Base-by-base conservation (phyloP, 2,329 filamentous ascomycete genomes). In the Fusarium tjaetaba region DNA sequence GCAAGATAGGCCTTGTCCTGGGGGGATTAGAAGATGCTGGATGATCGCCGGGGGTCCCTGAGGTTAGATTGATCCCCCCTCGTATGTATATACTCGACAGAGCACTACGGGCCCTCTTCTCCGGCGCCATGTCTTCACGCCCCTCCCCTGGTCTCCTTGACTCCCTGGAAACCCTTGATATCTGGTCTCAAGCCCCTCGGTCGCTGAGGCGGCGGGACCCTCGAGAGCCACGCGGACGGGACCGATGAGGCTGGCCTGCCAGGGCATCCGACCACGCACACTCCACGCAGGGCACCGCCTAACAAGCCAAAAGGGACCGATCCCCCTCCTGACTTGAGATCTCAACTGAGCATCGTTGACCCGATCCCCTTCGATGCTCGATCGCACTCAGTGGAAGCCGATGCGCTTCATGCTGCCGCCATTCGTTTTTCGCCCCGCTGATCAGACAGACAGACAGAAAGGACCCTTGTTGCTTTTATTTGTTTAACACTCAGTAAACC, bases 251-350 rank as follows among this genome's bases (percentile, higher is more conserved):
- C 72, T 74, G 68, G 57, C 36, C 59, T 72, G 59, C 64, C 72
- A 74, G 68, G 67, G 71, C 53, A 43, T 68, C 65, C 55, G 49
- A 46, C 71, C 63, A 62, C 53, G 66, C 51, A 43, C 53, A 39
- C 63, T 61, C 71, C 67, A 68, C 56, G 49, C 26, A 39, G 55
- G 48, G 53, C 39, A 59, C 30, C 46, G 51, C 42, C 61, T 24
- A 52, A 64, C 24, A 70, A 51, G 39, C 58, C 68, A 74, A 74
- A 73, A 72, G 68, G 26, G 59, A 43, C 71, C 68, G 71, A 78
- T 78, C 72, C 71, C 76, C 69, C 71, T 72, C 71, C 70, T 49
- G 76, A 73, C 36, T 68, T 74, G 51, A 78, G 76, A 78, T 78
- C 76, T 64, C 34, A 41, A 77, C 65, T 63, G 53, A 58, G 56